Evolutionary conservation across 2,329 filamentous ascomycete genomes (phyloP).

Genomic region (Mariannaea elegans): DNA sequence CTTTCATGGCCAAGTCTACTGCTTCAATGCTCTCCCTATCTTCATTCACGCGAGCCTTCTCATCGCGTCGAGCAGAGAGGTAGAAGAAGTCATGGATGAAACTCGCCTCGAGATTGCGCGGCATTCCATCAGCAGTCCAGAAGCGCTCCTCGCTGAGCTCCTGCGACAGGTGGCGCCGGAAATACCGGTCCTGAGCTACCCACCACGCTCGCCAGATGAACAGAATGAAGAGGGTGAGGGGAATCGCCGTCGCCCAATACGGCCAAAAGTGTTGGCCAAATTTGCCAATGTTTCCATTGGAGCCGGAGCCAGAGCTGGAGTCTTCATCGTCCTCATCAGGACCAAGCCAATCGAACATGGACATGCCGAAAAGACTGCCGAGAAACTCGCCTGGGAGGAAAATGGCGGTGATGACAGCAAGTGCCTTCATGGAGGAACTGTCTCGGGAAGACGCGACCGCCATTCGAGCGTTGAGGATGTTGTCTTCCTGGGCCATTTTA

Average conservation of each 20-base stretch:
- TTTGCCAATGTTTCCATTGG: slow-evolving; percentile 24
- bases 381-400: slow-evolving; percentile 59
- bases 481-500: slow-evolving; percentile 60
- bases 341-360: slow-evolving; percentile 58
- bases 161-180: slow-evolving; percentile 54
- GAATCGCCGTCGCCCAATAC: slow-evolving; percentile 56
- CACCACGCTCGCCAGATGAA: slow-evolving; percentile 56
- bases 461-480: slow-evolving; percentile 54
- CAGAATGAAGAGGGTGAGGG: slow-evolving; percentile 54
- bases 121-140: slow-evolving; percentile 56
- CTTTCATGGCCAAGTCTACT: slow-evolving; percentile 30
- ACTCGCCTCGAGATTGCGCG: slow-evolving; percentile 52
- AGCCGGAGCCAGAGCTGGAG: background rate
- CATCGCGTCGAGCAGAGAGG: slow-evolving; percentile 47
- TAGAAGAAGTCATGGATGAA: slow-evolving; percentile 56
- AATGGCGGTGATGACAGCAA: slow-evolving; percentile 58
- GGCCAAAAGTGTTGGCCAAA: slow-evolving; percentile 56
- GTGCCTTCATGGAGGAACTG: slow-evolving; percentile 58
- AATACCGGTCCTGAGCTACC: slow-evolving; percentile 57
- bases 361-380: slow-evolving; percentile 56
- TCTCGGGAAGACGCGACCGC: slow-evolving; percentile 52
- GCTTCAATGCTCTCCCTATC: slow-evolving; percentile 32
- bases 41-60: slow-evolving; percentile 31
- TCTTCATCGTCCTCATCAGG: slow-evolving; percentile 42
- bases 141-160: slow-evolving; percentile 59